Evolutionary conservation across 495 filamentous ascomycete species (phyloP).

Genomic region (Daldinia bambusicola): DNA sequence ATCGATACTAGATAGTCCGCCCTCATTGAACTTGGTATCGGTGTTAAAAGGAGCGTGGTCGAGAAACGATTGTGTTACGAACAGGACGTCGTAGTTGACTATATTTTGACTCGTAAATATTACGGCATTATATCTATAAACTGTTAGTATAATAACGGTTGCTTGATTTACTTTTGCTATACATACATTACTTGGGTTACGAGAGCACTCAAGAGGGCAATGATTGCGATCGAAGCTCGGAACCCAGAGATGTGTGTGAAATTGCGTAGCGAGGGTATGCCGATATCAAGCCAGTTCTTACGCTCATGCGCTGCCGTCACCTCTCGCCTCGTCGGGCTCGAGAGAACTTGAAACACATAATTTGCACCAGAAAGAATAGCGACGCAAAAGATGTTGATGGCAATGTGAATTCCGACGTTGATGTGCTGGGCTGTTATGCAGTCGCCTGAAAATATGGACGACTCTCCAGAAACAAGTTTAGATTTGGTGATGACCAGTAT

Average conservation of each 20-base stretch:
- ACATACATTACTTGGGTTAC: conserved; percentile 57
- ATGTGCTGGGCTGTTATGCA: conserved; percentile 49
- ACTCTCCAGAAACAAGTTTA: conserved; percentile 44
- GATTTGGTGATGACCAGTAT: conserved; percentile 50
- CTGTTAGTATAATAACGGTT: conserved; percentile 20
- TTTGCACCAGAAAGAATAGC: conserved; percentile 57
- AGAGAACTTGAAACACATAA: conserved; percentile 62
- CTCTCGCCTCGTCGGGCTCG: conserved; percentile 63
- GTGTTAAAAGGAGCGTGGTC: conserved; percentile 52
- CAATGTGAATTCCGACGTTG: conserved; percentile 51
- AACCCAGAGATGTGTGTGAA: conserved; percentile 52
- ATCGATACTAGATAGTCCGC: conserved; percentile 47
- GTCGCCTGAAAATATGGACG: conserved; percentile 50
- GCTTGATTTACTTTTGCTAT: background rate
- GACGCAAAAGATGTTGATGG: conserved; percentile 51
- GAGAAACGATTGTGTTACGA: conserved; percentile 53
- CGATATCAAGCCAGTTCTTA: conserved; percentile 64
- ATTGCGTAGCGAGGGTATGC: conserved; percentile 62
- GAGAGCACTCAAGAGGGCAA: conserved; percentile 52
- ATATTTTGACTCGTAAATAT: conserved; percentile 53
- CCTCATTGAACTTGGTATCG: conserved; percentile 46
- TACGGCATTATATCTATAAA: conserved; percentile 59
- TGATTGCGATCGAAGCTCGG: conserved; percentile 51
- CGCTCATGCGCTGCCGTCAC: conserved; percentile 58
- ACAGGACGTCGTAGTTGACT: conserved; percentile 50